These are phyloP conservation scores for Pseudoturritis turrita DNA, from an alignment of 345 rosid species.

Conservation along the genomic window DNA sequence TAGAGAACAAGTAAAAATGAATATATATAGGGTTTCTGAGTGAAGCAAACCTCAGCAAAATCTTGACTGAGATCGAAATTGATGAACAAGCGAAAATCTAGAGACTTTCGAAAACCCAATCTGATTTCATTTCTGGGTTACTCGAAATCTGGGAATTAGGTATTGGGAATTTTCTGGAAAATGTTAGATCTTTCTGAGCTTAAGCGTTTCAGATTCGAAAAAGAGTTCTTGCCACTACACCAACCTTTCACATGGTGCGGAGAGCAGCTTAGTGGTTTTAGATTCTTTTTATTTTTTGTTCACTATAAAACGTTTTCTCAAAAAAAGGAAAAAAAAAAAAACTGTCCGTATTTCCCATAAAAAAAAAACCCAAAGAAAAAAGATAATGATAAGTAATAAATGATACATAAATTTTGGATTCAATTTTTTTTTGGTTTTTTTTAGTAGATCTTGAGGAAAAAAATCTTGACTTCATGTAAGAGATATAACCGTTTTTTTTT, in stretches of 20 bases:
- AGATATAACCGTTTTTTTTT: constrained; percentile 9
- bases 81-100: not conserved
- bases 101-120: constrained; percentile 11
- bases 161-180: not conserved
- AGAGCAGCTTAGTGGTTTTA: constrained; percentile 30
- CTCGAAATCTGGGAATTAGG: constrained; percentile 6
- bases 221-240: constrained; percentile 34
- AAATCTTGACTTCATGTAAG: constrained; percentile 21
- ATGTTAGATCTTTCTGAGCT: constrained; percentile 4
- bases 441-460: not conserved
- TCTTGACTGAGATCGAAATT: constrained; percentile 2
- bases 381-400: constrained; percentile 30
- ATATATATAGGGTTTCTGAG: constrained; percentile 12
- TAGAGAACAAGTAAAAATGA: not conserved
- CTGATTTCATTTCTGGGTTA: not conserved
- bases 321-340: not conserved
- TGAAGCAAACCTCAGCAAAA: constrained; percentile 23
- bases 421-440: not conserved
- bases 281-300: constrained; percentile 3
- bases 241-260: constrained; percentile 36
- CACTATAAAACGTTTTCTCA: not conserved
- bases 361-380: not conserved
- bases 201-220: constrained; percentile 25
- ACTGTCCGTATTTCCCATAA: constrained; percentile 7
- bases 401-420: constrained; percentile 4